Evolutionary conservation across 163 green algal genomes (phyloP).

Genomic region (Chlamydomonas reinhardtii): DNA sequence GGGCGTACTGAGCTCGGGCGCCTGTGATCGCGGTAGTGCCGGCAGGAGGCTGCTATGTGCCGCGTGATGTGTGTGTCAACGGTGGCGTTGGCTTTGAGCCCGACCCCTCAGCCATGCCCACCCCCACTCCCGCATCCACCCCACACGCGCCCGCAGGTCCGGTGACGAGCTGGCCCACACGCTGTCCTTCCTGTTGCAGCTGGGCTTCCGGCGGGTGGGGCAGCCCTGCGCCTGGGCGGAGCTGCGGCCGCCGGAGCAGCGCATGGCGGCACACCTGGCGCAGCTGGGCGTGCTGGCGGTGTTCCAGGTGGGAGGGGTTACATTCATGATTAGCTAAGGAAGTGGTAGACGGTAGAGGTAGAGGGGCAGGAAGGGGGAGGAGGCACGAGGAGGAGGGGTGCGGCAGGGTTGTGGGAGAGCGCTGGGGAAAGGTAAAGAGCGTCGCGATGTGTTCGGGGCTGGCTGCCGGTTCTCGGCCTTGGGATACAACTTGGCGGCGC

Average conservation of each 20-base stretch:
- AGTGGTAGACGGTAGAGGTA: not conserved
- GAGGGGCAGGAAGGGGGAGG: not conserved
- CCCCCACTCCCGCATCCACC: not conserved
- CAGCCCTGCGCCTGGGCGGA: conserved; percentile 57
- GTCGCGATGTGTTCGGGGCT: too few relatives aligned
- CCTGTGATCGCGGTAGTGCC: too few relatives aligned
- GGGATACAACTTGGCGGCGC: too few relatives aligned
- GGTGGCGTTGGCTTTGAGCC: too few relatives aligned
- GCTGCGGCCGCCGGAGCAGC: conserved; percentile 37
- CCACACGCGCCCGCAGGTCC: conserved; percentile 39
- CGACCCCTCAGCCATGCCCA: too few relatives aligned
- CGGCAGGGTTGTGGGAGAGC: not conserved
- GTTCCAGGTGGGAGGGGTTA: not conserved
- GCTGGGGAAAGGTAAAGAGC: too few relatives aligned
- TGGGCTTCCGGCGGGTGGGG: conserved; percentile 77
- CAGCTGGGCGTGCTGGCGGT: conserved; percentile 67
- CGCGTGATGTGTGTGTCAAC: too few relatives aligned
- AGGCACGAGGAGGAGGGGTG: not conserved
- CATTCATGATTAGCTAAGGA: too few relatives aligned
- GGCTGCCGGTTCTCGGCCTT: too few relatives aligned
- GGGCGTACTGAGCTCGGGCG: too few relatives aligned
- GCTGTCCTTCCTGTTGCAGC: conserved; percentile 89
- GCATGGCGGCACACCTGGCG: conserved; percentile 60
- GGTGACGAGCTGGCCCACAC: conserved; percentile 66
- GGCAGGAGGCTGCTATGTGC: too few relatives aligned